Conservation (phyloP, 768 basidiomycete species). For the Hygrophoropsis aurantiaca region DNA sequence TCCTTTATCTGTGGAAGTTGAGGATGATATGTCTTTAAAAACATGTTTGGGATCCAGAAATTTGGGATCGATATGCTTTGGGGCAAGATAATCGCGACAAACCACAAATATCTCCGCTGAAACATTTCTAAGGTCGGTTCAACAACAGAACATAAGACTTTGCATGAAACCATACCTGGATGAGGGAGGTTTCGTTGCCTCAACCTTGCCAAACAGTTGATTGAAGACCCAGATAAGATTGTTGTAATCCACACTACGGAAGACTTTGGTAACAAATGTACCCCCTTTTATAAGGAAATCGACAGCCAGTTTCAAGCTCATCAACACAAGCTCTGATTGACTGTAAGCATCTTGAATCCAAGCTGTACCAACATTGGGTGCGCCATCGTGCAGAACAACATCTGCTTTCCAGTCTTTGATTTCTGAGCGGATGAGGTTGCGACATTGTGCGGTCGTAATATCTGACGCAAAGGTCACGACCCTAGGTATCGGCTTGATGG, state of each 20-base stretch:
- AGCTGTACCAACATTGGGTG: conserved; percentile 98
- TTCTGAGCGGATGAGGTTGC: conserved; percentile 80
- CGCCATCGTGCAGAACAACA: conserved; percentile 97
- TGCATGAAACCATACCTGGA: conserved; percentile 63
- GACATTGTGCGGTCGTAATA: conserved; percentile 91
- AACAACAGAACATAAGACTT: background rate
- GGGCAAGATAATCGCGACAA: conserved; percentile 91
- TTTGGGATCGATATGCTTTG: conserved; percentile 94
- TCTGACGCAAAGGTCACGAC: conserved; percentile 91
- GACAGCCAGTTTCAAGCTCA: conserved; percentile 91
- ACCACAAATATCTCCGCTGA: conserved; percentile 99
- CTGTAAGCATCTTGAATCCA: conserved; percentile 99
- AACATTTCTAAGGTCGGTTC: conserved; percentile 67
- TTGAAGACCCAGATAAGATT: conserved; percentile 98
- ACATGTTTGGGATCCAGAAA: conserved; percentile 97
- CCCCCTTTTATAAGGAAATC: conserved; percentile 93
- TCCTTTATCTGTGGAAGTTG: conserved; percentile 48
- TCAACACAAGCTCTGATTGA: conserved; percentile 95
- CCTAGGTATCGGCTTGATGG: conserved; percentile 94
- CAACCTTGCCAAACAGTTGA: conserved; percentile 93
- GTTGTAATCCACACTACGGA: conserved; percentile 98
- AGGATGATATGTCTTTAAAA: conserved; percentile 82
- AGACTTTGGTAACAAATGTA: conserved; percentile 97
- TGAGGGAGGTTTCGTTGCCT: conserved; percentile 97
- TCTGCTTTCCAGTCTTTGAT: conserved; percentile 99